Base-by-base conservation (phyloP, 1,284 basidiomycete genomes). In the Cryptococcus sp. region DNA sequence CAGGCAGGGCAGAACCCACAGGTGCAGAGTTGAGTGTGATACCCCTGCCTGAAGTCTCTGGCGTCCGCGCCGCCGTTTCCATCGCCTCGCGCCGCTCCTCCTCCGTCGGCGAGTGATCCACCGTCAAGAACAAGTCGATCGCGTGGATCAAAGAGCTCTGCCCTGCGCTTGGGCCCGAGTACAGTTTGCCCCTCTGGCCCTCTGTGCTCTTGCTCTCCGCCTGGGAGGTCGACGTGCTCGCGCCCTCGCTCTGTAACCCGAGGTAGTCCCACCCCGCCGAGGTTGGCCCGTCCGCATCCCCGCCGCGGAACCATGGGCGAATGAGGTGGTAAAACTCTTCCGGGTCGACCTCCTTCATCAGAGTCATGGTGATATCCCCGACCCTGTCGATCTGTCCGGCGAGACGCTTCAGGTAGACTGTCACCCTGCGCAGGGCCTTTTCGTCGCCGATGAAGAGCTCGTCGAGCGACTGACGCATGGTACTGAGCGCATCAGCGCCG, bases 241-340 rank as follows among this genome's bases (percentile, higher is more conserved):
- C 61, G 1, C 77, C 80, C 2, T 87, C 86, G 16, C 81, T 79
- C 16, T 85, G 82, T 3, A 89, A 77, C 1, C 91, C 91, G 60
- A 92, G 85, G 66, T 91, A 96, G 7, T 83, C 68, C 93, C 94
- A 98, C 46, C 82, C 83, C 13, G 83, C 77, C 38, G 79, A 83
- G 55, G 80, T 71, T 11, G 79, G 78, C 3, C 81, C 75, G 62
- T 84, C 84, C 1, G 87, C 85, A 70, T 93, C 89, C 35, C 85
- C 84, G 4, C 93, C 94, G 23, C 85, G 82, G 79, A 98, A 91
- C 93, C 94, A 98, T 0, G 93, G 94, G 13, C 94, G 82, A 59
- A 98, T 86, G 38, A 84, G 79, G 73, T 87, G 83, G 75, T 92
- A 97, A 68, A 96, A 98, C 35, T 85, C 79, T 8, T 83, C 80